Evolutionary conservation across 1,284 basidiomycete species (phyloP).

Genomic region (Testicularia cyperi): DNA sequence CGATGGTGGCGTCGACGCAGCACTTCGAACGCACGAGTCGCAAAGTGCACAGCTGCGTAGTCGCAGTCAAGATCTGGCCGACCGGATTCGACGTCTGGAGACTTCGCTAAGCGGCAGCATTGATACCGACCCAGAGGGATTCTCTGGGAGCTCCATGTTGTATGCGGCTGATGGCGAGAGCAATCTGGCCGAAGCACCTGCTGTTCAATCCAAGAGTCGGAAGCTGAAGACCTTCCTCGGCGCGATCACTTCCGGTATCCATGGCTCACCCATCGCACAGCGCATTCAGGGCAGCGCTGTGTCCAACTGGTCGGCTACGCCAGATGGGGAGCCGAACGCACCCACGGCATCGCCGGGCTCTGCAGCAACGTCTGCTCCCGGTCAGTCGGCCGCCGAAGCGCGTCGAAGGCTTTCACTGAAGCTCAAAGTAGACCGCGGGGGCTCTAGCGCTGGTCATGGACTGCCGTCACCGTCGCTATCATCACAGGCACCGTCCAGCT

Average conservation of each 20-base stretch:
- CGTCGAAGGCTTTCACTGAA: no score
- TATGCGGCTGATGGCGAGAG: background rate
- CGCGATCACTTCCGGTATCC: slow-evolving; percentile 14
- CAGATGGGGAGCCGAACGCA: no score
- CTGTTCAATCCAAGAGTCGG: slow-evolving; percentile 12
- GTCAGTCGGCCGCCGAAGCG: no score
- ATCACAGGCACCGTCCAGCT: slow-evolving; percentile 14
- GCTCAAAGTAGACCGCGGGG: slow-evolving; percentile 5
- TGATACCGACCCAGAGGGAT: slow-evolving; percentile 5
- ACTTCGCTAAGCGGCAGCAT: slow-evolving; percentile 4
- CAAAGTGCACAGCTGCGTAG: slow-evolving; percentile 7
- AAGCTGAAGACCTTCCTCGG: slow-evolving; percentile 31
- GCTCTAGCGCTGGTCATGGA: no score
- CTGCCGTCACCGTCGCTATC: background rate
- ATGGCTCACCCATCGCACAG: slow-evolving; percentile 5
- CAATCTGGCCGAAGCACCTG: background rate
- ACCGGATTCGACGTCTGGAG: slow-evolving; percentile 11
- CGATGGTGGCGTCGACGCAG: background rate
- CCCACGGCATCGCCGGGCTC: no score
- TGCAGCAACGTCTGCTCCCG: no score
- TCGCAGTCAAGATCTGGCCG: slow-evolving; percentile 8
- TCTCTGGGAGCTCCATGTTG: background rate
- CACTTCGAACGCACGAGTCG: slow-evolving; percentile 4
- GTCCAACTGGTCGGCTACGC: no score
- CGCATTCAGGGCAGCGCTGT: no score